Evolutionary conservation across 331 rosid genomes (phyloP).

Genomic region (Malus hybrid): DNA sequence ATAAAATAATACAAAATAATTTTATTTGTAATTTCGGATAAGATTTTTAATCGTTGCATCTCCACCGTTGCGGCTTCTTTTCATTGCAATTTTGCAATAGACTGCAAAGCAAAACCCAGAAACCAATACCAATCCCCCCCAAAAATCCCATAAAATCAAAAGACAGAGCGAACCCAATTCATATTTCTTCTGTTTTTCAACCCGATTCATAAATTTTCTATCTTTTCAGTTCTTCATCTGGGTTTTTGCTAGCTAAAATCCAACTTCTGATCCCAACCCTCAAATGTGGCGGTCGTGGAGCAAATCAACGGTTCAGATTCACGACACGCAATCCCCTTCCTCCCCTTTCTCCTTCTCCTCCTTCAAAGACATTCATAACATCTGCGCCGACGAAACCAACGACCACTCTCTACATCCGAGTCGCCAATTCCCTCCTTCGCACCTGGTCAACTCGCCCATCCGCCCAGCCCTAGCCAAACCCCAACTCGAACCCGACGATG

Average conservation of each 20-base stretch:
- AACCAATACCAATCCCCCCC: not conserved
- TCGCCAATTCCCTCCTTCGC: constrained; percentile 63
- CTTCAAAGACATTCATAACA: constrained; percentile 72
- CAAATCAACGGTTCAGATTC: constrained; percentile 59
- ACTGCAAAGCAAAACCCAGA: constrained; percentile 8
- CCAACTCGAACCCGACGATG: not conserved
- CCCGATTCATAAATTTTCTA: not conserved
- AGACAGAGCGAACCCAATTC: not conserved
- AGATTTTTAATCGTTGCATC: too few species aligned
- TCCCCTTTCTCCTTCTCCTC: constrained; percentile 71
- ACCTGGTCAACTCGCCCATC: constrained; percentile 50
- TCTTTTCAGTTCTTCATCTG: not conserved
- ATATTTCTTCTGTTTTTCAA: not conserved
- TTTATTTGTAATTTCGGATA: too few species aligned
- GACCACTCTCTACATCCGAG: constrained; percentile 30
- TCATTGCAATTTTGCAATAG: too few species aligned
- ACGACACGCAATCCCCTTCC: constrained; percentile 33
- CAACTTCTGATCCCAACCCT: constrained; percentile 18
- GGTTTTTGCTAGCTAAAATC: not conserved
- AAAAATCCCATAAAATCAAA: not conserved
- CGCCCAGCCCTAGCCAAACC: constrained; percentile 1
- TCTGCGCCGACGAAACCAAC: constrained; percentile 44
- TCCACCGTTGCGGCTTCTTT: too few species aligned
- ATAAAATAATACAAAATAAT: too few species aligned
- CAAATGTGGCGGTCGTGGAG: constrained; percentile 88